Evolutionary conservation across 129 eudicot genomes (phyloP), one percentile per base, ranked within the genome.

Genomic region (Sambucus nigra): DNA sequence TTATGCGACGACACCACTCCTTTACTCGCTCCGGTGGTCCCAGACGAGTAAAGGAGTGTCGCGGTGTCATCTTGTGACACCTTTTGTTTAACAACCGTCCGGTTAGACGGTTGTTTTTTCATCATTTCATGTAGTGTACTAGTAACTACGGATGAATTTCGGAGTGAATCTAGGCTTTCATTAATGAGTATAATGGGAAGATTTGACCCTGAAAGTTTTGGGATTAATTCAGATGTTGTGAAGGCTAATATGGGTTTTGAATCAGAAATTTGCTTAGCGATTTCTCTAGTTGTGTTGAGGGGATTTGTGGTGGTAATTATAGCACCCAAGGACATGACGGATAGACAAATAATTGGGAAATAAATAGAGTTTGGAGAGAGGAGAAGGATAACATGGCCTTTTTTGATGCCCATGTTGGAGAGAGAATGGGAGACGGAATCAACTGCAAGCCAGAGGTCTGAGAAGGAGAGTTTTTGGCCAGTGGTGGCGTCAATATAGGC

Each of bases 401-500:
- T 92, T 0, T 85, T 80, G 53, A 92, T 48, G 25, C 84, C 79
- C 57, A 61, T 59, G 32, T 68, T 76, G 40, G 83, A 73, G 60
- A 92, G 87, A 14, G 80, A 61, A 1, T 69, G 55, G 24, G 99
- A 44, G 48, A 92, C 84, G 1, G 92, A 75, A 11, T 92, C 91
- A 27, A 92, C 92, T 23, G 94, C 70, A 1, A 2, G 29, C 99
- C 96, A 92, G 60, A 92, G 67, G 14, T 80, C 79, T 57, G 83
- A 25, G 60, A 74, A 92, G 22, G 94, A 65, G 47, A 92, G 70
- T 7, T 51, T 75, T 14, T 26, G 74, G 66, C 96, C 94, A 25
- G 94, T 76, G 50, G 99, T n/a, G 52, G 96, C 91, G 71, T 92
- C 99, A 49, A 92, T 80, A 87, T 64, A 83, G 12, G 99, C 99